phyloP scores from a whole-genome alignment of 2,329 filamentous ascomycete genomes.

The Botrytis deweyae region DNA sequence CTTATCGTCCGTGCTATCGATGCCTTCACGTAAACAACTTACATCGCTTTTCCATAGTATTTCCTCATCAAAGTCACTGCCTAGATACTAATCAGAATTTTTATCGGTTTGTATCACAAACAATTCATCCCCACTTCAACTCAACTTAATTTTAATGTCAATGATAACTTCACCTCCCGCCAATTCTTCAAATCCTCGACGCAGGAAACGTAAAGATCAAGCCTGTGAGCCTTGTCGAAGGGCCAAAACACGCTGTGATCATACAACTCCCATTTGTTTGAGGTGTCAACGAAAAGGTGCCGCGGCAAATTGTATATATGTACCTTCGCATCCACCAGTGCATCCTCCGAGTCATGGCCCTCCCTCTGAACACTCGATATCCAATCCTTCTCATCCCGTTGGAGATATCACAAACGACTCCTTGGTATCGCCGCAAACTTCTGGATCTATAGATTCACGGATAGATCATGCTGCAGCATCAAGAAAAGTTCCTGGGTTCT shows the following conservation, averaged over 20 bases:
- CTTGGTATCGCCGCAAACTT: neutral
- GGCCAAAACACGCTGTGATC: conserved; percentile 4
- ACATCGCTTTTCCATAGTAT: neutral
- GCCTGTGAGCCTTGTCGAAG: conserved; percentile 8
- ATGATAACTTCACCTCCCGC: neutral
- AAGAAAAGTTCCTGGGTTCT: neutral
- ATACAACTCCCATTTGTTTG: conserved; percentile 10
- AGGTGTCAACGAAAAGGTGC: conserved; percentile 9
- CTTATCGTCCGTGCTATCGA: neutral
- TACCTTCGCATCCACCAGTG: neutral
- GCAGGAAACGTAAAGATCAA: conserved; percentile 15
- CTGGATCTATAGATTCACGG: neutral
- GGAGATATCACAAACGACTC: neutral
- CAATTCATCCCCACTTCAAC: neutral
- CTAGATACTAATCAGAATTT: neutral
- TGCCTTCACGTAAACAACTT: neutral
- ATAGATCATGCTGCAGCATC: neutral
- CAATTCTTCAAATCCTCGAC: neutral
- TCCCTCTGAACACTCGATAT: neutral
- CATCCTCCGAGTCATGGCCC: neutral
- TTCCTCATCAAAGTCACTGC: neutral
- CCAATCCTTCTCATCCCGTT: neutral
- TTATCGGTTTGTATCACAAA: neutral
- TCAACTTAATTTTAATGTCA: neutral
- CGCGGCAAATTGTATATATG: conserved; percentile 1